Base-by-base conservation (phyloP, 768 basidiomycete genomes). In the Tylopilus felleus region DNA sequence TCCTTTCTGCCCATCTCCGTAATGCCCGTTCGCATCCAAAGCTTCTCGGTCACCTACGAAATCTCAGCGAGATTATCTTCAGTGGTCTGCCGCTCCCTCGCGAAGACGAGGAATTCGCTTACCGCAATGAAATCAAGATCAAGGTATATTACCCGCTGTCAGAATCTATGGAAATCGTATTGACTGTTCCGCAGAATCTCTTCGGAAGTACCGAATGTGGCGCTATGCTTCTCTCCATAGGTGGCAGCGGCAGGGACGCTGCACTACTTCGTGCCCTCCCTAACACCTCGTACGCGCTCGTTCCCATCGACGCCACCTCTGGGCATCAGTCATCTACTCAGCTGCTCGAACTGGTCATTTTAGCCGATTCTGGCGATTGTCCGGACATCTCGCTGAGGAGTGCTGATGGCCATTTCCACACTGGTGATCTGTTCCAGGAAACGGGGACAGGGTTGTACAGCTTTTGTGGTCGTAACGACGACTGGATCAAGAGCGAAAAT, bases 191-290 rank as follows among this genome's bases (percentile, higher is more conserved):
- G 38, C 64, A 88, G 84, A 91, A 90, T 66, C 74, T 88, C 17
- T 91, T 90, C 65, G 90, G 90, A 17, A 88, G 82, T 68, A 92
- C 90, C 2, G 90, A 92, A 74, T 80, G 86, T 56, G 88, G 87
- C 40, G 84, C 80, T 1, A 86, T 86, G 77, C 73, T 92, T 49
- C 66, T 83, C 25, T 85, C 86, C 13, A 61, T 74, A 41, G 84
- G 83, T 42, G 80, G 78, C 33, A 70, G 74, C 50, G 82, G 79
- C 36, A 73, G 70, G 46, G 75, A 80, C 54, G 78, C 77, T 51
- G 74, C 74, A 36, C 72, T 82, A 53, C 77, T 90, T 40, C 76
- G 75, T 23, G 74, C 82, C 12, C 66, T 89, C n/a, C 78, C 82
- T 22, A 80, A 82, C 40, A 81, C 83, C 21, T 77, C 77, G 17